Evolutionary conservation across 2,329 filamentous ascomycete species (phyloP), one percentile per base, ranked within the genome.

Genomic region (Colletotrichum tofieldiae): DNA sequence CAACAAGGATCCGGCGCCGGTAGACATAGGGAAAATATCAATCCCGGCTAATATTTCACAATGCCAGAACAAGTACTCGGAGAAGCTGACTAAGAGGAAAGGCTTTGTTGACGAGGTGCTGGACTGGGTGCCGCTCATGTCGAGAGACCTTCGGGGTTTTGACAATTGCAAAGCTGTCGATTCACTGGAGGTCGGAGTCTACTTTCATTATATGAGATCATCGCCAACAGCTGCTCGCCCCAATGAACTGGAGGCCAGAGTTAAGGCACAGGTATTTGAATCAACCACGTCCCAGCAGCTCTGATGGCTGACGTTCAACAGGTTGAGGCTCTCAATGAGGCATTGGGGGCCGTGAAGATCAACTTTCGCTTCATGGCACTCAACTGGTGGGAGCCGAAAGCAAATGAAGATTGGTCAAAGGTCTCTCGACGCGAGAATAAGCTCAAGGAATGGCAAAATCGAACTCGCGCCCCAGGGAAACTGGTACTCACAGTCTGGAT

Each of bases 131-230:
- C 65, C 69, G 6, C 56, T 73, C 3, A 6, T 58, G 3, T 59
- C 71, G 8, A 56, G 67, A 16, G 61, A 73, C 7, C 67, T 71
- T 3, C 32, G 66, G 0, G 67, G 61, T 5, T 71, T 70, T n/a
- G 45, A 41, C 1, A 63, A 62, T 8, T 73, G 71, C 60, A 71
- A 52, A 45, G 60, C 67, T 4, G 52, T 73, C 1, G 45, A 61
- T 5, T 45, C 71, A 1, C 47, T 73, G 26, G 67, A 73, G 5
- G 55, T 71, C 18, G 71, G 51, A 1, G 51, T 71, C 2, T 71
- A 73, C 45, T 73, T 73, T n/a, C 71, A 73, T 23, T 73, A 73
- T 41, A 70, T 73, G 71, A 73, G 52, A 39, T 49, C 67, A 1
- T 59, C 62, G 7, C 5, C 43, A 4, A 62, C 55, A 0, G 60